Evolutionary conservation across 495 filamentous ascomycete genomes (phyloP).

Genomic region (Amniculicola lignicola): DNA sequence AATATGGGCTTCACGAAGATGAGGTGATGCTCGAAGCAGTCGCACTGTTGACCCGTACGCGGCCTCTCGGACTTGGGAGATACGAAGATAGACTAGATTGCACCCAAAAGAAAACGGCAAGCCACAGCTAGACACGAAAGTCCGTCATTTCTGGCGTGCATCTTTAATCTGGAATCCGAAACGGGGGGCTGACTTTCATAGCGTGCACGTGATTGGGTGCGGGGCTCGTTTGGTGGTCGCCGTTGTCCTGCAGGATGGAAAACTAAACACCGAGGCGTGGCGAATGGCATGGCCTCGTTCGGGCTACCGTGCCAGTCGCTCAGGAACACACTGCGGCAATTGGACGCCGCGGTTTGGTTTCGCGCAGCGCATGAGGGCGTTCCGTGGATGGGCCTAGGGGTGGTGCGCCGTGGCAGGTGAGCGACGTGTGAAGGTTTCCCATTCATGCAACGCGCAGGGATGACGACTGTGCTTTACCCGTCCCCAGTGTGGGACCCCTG

Average conservation of each 20-base stretch:
- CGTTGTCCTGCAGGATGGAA: background rate
- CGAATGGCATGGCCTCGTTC: background rate
- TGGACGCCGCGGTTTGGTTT: conserved; percentile 15
- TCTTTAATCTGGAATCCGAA: conserved; percentile 21
- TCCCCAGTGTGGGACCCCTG: background rate
- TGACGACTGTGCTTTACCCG: background rate
- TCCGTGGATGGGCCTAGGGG: background rate
- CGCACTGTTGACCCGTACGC: too few relatives aligned
- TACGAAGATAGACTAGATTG: too few relatives aligned
- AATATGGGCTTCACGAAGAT: too few relatives aligned
- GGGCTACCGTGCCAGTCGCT: background rate
- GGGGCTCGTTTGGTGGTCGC: conserved; percentile 16
- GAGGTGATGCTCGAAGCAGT: too few relatives aligned
- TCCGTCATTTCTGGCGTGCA: background rate
- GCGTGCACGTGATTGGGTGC: background rate
- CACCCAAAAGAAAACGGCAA: too few relatives aligned
- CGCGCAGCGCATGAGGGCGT: conserved; percentile 1
- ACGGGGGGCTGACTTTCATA: background rate
- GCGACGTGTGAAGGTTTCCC: too few relatives aligned
- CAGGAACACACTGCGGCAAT: background rate
- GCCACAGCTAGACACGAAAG: too few relatives aligned
- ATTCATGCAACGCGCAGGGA: background rate
- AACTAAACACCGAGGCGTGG: background rate
- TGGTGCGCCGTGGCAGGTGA: background rate
- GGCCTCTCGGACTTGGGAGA: too few relatives aligned